A percentile compares a stretch with the other conserved stretches of the same genome.
Conservation (phyloP, 352 stramenopile genomes). For the Phytophthora rubi region DNA sequence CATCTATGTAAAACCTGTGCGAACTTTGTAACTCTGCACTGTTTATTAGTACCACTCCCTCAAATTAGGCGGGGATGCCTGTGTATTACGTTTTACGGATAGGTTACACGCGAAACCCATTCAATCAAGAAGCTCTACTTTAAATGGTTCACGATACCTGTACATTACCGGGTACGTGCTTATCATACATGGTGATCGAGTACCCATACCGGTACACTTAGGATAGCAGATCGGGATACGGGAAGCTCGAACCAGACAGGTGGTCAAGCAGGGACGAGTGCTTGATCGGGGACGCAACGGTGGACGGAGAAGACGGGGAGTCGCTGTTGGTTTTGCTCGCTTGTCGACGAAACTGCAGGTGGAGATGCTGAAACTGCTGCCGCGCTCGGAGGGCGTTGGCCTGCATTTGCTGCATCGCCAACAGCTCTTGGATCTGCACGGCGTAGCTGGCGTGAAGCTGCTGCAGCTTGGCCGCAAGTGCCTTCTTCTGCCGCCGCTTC, state of each 20-base stretch:
- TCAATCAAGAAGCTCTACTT: background rate
- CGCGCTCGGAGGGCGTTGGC: conserved; percentile 51
- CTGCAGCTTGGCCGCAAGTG: conserved; percentile 57
- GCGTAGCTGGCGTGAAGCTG: conserved; percentile 53
- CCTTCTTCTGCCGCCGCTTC: conserved; percentile 76
- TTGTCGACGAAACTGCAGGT: conserved; percentile 25
- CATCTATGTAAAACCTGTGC: too few species aligned
- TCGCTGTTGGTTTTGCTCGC: conserved; percentile 12
- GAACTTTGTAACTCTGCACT: too few species aligned
- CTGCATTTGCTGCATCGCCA: conserved; percentile 58
- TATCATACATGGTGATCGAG: conserved; percentile 25
- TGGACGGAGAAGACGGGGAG: conserved; percentile 12
- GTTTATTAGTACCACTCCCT: too few species aligned
- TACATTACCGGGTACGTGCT: background rate
- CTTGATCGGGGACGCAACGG: conserved; percentile 22
- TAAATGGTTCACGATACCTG: background rate
- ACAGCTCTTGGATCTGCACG: conserved; percentile 48
- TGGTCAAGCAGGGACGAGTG: conserved; percentile 27
- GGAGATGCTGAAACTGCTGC: conserved; percentile 52
- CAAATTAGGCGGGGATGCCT: too few species aligned
- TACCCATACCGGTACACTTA: conserved; percentile 22
- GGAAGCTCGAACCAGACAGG: conserved; percentile 20
- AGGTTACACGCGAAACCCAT: too few species aligned
- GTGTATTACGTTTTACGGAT: too few species aligned
- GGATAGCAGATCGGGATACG: conserved; percentile 36